Percentiles rank a stretch among this genome's conserved stretches.
Evolutionary conservation across 345 rosid species (phyloP).

Genomic region (Pistacia atlantica): DNA sequence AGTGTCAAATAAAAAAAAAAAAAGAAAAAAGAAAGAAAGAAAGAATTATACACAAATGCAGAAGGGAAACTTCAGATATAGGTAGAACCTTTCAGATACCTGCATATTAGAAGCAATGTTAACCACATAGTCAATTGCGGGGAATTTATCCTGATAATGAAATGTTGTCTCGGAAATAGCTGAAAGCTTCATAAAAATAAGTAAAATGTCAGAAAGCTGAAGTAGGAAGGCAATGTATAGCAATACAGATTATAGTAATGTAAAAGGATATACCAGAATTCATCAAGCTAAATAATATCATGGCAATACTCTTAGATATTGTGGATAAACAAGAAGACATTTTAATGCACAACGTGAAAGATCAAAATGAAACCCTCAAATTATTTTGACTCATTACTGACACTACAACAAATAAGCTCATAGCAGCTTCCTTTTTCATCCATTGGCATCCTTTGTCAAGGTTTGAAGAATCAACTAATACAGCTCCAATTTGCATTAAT

Average conservation of each 20-base stretch:
- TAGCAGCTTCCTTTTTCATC: neutral
- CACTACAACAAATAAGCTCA: neutral
- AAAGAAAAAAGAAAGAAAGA: too few relatives aligned
- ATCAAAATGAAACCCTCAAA: neutral
- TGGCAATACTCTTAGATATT: neutral
- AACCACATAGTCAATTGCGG: constrained; percentile 62
- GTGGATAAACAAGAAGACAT: neutral
- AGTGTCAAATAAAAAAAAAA: neutral
- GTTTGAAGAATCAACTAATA: neutral
- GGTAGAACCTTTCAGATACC: constrained; percentile 39
- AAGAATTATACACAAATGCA: neutral
- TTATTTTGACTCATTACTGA: neutral
- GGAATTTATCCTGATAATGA: constrained; percentile 83
- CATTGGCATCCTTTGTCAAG: neutral
- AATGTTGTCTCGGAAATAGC: constrained; percentile 80
- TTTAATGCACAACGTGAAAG: neutral
- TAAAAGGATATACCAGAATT: constrained; percentile 1
- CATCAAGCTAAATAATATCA: neutral
- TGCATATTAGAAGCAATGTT: constrained; percentile 59
- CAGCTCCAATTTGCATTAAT: neutral
- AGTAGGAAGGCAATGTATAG: neutral
- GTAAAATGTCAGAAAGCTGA: constrained; percentile 24
- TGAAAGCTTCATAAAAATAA: constrained; percentile 69
- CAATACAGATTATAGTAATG: neutral
- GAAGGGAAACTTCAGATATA: neutral